Evolutionary conservation across 768 basidiomycete species (phyloP), one percentile per base, ranked within the genome.

Genomic region (Infundibulicybe gibba): DNA sequence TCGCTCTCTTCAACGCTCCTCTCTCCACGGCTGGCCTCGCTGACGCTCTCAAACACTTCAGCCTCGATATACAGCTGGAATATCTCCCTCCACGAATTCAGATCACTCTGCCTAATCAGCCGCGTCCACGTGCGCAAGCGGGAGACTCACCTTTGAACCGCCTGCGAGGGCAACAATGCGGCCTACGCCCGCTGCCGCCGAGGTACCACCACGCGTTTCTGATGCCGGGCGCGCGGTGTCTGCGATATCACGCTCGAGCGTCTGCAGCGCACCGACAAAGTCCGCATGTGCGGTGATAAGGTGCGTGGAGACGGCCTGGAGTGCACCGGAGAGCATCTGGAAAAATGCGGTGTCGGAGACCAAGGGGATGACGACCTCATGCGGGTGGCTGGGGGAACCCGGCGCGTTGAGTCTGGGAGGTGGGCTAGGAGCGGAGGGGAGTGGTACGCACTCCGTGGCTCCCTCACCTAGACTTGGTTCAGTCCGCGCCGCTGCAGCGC

Each of bases 51-150:
- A 55, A 95, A 97, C 1, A 97, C 79, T 55, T 94, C 87, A 0
- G 81, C 72, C 54, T 95, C 92, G 41, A 87, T 73, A 63, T 95
- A 97, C 2, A 94, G 65, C 48, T 84, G 83, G 58, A 97, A 95
- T 21, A 97, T 85, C 64, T 91, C 83, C 17, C 94, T 72, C 94
- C 94, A 97, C 5, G 81, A 75, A 60, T 90, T 92, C 6, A 97
- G 65, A 54, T 97, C 94, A 10, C 69, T 75, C 74, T 77, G 37
- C 37, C 15, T 19, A 17, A 19, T 20, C 10, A 25, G 25, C 25
- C 25, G 25, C 25, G 25, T 25, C 25, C 25, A 25, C 25, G 8
- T 25, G 25, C 25, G 25, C 25, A 25, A 25, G 8, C 8, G 8
- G 25, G n/a, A 3, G 25, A 25, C 25, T 25, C 25, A 25, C 25